Evolutionary conservation across 495 filamentous ascomycete genomes (phyloP).

Genomic region (Geoglossum glabrum): DNA sequence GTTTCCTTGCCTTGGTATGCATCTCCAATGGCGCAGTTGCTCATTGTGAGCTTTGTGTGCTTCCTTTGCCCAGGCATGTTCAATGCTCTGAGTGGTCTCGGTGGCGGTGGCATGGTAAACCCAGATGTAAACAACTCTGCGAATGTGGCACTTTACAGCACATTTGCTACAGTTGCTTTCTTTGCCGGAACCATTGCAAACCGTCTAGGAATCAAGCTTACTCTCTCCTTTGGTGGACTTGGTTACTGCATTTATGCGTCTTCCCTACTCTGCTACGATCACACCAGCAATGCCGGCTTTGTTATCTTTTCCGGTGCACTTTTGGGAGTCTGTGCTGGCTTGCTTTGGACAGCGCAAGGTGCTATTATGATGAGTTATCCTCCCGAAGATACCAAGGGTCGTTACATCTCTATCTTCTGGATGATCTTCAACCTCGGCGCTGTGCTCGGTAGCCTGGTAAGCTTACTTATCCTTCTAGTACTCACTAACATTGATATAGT

Average conservation of each 20-base stretch:
- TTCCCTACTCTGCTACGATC: background rate
- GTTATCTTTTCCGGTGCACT: constrained; percentile 55
- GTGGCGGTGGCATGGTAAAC: constrained; percentile 30
- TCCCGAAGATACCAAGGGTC: constrained; percentile 58
- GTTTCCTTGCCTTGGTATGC: constrained; percentile 3
- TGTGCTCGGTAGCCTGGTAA: constrained; percentile 48
- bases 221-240: constrained; percentile 25
- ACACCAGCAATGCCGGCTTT: constrained; percentile 5
- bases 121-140: constrained; percentile 22
- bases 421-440: constrained; percentile 87
- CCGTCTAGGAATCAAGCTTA: constrained; percentile 22
- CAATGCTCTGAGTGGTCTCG: constrained; percentile 29
- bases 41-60: constrained; percentile 22
- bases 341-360: constrained; percentile 49
- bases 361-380: constrained; percentile 79
- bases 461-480: background rate
- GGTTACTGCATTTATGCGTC: constrained; percentile 24
- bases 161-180: constrained; percentile 32
- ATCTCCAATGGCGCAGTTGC: constrained; percentile 18
- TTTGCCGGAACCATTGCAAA: constrained; percentile 32
- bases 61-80: constrained; percentile 22
- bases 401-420: constrained; percentile 85
- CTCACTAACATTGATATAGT: constrained; percentile 34
- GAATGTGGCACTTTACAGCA: constrained; percentile 21
- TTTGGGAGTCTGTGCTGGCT: constrained; percentile 23